These are phyloP conservation scores for Astrocystis sublimbata DNA, from an alignment of 495 filamentous ascomycete species.

Conservation along the genomic window DNA sequence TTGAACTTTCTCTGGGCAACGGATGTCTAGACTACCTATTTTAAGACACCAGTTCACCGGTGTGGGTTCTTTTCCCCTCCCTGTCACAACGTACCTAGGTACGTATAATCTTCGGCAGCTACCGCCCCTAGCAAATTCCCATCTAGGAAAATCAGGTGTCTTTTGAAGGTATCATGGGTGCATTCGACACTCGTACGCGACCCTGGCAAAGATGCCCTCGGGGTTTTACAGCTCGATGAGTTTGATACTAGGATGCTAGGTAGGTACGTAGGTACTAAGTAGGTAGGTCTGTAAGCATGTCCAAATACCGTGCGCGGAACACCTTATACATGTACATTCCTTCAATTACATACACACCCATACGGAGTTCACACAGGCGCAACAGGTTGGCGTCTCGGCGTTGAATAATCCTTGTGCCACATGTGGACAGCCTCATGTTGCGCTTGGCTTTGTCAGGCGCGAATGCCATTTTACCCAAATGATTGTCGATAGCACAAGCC, in stretches of 20 bases:
- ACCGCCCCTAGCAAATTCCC: neutral
- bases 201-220: too few species aligned
- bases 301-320: neutral
- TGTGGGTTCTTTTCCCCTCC: constrained; percentile 11
- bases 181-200: too few species aligned
- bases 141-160: neutral
- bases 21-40: neutral
- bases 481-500: neutral
- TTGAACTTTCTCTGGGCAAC: constrained; percentile 1
- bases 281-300: neutral
- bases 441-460: neutral
- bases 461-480: neutral
- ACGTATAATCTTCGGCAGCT: neutral
- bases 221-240: too few species aligned
- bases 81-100: too few species aligned
- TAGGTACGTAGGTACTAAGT: neutral
- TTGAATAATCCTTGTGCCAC: neutral
- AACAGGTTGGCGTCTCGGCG: neutral
- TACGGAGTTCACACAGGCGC: too few species aligned
- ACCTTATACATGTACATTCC: too few species aligned
- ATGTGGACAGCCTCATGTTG: neutral
- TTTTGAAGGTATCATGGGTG: too few species aligned
- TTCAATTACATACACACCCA: constrained; percentile 1
- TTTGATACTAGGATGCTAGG: too few species aligned
- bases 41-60: constrained; percentile 8